A percentile compares a stretch with the other conserved stretches of the same genome.
Conservation (phyloP, 2,329 filamentous ascomycete genomes). For the Pseudocercospora musae region DNA sequence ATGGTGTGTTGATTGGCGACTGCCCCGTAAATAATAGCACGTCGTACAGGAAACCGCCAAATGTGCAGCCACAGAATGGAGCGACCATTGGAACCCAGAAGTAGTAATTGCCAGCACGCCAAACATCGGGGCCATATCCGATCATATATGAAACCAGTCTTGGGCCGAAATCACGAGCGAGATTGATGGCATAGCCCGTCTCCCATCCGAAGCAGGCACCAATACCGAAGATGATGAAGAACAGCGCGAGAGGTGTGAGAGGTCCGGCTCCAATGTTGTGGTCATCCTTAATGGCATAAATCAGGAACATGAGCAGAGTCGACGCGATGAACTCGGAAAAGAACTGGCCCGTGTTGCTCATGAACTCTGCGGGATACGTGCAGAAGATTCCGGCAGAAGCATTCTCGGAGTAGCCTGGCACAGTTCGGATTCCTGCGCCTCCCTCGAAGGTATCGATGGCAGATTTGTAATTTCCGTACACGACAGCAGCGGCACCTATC, state of each 20-base stretch:
- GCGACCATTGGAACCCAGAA: slow-evolving; percentile 75
- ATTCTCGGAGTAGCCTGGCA: slow-evolving; percentile 51
- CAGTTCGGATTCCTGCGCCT: slow-evolving; percentile 57
- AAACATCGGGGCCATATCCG: slow-evolving; percentile 66
- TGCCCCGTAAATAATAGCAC: slow-evolving; percentile 66
- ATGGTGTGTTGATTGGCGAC: slow-evolving; percentile 67
- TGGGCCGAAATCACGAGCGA: slow-evolving; percentile 70
- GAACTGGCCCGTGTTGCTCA: slow-evolving; percentile 65
- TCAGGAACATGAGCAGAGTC: slow-evolving; percentile 66
- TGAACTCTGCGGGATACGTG: slow-evolving; percentile 66
- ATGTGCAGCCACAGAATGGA: slow-evolving; percentile 62
- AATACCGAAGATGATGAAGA: slow-evolving; percentile 72
- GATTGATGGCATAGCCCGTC: slow-evolving; percentile 72
- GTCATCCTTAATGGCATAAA: slow-evolving; percentile 64
- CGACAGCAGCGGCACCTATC: slow-evolving; percentile 42
- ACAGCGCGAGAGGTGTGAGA: slow-evolving; percentile 59
- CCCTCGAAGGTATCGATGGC: slow-evolving; percentile 44
- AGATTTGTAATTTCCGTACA: slow-evolving; percentile 44
- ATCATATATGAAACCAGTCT: slow-evolving; percentile 63
- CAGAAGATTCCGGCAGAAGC: slow-evolving; percentile 69
- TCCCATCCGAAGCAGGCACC: slow-evolving; percentile 71
- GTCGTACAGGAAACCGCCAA: slow-evolving; percentile 67
- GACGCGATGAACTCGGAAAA: slow-evolving; percentile 70
- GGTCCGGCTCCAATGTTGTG: slow-evolving; percentile 56
- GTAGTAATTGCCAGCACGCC: slow-evolving; percentile 65